Conservation (phyloP, 257 asterid species). For the Nicotiana sylvestris region DNA sequence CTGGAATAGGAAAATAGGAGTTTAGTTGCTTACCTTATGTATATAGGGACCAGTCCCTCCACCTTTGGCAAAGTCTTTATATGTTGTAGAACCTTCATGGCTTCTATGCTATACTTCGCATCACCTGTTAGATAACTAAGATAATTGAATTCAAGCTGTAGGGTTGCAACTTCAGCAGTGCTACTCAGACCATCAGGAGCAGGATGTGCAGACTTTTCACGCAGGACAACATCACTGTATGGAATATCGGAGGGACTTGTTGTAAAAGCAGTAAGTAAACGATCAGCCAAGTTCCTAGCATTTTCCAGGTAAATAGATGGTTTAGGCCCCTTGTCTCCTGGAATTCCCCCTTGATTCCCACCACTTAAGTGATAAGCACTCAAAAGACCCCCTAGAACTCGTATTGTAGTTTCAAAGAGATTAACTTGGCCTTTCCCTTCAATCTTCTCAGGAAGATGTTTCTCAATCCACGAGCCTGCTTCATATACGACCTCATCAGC, state of each 20-base stretch:
- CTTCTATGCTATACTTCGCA: slow-evolving; percentile 65
- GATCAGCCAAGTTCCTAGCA: slow-evolving; percentile 88
- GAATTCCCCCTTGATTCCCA: slow-evolving; percentile 45
- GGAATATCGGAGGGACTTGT: slow-evolving; percentile 82
- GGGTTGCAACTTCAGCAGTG: slow-evolving; percentile 84
- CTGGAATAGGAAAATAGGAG: background rate
- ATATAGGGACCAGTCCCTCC: slow-evolving; percentile 94
- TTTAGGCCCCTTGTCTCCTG: slow-evolving; percentile 55
- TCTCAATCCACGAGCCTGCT: slow-evolving; percentile 91
- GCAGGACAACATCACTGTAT: slow-evolving; percentile 76
- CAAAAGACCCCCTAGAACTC: slow-evolving; percentile 85
- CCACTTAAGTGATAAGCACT: slow-evolving; percentile 95
- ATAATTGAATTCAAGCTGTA: slow-evolving; percentile 95
- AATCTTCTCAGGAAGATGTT: slow-evolving; percentile 63
- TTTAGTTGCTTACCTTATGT: slow-evolving; percentile 52
- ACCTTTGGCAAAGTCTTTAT: slow-evolving; percentile 70
- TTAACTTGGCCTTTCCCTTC: slow-evolving; percentile 77
- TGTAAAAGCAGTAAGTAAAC: slow-evolving; percentile 74
- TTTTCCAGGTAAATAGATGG: slow-evolving; percentile 76
- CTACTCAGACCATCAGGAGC: slow-evolving; percentile 96
- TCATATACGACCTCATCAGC: slow-evolving; percentile 63
- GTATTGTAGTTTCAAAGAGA: slow-evolving; percentile 91
- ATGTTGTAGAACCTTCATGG: slow-evolving; percentile 95
- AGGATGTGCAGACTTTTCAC: slow-evolving; percentile 71
- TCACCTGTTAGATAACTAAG: slow-evolving; percentile 81